A percentile compares a stretch with the other conserved stretches of the same genome.
Evolutionary conservation across 306 rosid genomes (phyloP).

Genomic region (Cicer cuneatum): DNA sequence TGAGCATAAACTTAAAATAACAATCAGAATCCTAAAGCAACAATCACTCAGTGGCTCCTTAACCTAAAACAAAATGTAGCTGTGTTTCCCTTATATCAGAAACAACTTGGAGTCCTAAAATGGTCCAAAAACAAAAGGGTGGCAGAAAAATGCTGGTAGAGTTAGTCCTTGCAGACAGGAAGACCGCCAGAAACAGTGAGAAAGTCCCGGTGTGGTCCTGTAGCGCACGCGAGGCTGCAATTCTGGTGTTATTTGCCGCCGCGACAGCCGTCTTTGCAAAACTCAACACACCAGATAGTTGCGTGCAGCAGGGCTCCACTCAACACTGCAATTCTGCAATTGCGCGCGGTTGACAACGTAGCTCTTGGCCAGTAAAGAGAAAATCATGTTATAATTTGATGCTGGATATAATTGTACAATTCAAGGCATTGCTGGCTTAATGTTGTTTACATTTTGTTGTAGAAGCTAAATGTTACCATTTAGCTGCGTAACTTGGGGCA

Average conservation of each 20-base stretch:
- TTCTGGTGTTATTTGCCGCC: not conserved
- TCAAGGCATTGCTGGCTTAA: slow-evolving; percentile 7
- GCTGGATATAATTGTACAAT: not conserved
- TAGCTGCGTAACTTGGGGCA: not conserved
- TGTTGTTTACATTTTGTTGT: not conserved
- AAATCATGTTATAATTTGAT: slow-evolving; percentile 2
- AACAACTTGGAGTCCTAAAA: not conserved
- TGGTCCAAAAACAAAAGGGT: not conserved
- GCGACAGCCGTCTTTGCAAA: not conserved
- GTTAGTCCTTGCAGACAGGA: not conserved
- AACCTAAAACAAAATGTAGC: not conserved
- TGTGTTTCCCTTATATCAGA: not conserved
- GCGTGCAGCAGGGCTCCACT: not conserved
- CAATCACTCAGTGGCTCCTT: not conserved
- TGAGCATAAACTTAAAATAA: not conserved
- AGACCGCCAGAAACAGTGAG: not conserved
- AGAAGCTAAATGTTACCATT: slow-evolving; percentile 14
- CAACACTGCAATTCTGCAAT: not conserved
- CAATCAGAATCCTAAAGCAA: not conserved
- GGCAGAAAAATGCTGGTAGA: not conserved
- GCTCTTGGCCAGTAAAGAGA: not conserved
- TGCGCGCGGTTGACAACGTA: not conserved
- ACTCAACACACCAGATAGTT: not conserved
- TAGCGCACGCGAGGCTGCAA: not conserved
- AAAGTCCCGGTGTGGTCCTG: not conserved